Base-by-base conservation (phyloP, 208 protist species). In the Leishmania martiniquensis region DNA sequence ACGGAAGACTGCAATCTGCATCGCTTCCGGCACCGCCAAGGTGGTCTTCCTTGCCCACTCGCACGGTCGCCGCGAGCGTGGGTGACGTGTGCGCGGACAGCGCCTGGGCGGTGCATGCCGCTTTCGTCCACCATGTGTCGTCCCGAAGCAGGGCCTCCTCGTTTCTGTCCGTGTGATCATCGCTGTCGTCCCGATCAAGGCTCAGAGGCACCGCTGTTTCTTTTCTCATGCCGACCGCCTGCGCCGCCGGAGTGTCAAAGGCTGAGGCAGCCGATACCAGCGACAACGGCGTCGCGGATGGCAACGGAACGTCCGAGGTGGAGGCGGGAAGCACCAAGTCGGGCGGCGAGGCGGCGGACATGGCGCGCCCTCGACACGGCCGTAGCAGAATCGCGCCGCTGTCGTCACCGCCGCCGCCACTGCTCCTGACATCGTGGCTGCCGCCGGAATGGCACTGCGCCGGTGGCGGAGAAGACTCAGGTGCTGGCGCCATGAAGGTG, bases 281-380 rank as follows among this genome's bases (percentile, higher is more conserved):
- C 10, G 54, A 17, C 52, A 42, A 25, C 37, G 76, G 55, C n/a
- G 76, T 37, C 42, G 10, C 15, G 68, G 47, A 57, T 39, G 25
- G 20, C 12, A 55, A n/a, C 32, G 47, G 25, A n/a, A 72, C 20
- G 17, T 37, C 76, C 13, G 59, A 80, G 29, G 59, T 78, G 25
- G 70, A 77, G 25, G 62, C 47, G 10, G 71, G 71, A 3, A 65
- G 52, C 1, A 67, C 54, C 49, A 42, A 49, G 39, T 82, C 72
- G 20, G 77, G 54, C 17, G 55, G 77, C 32, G 54, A 82, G n/a
- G 77, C 44, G 42, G 57, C 44, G n/a, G 42, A n/a, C 39, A 9
- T 22, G 54, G 57, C 54, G 25, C 55, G 22, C 25, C 3, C 39
- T 22, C 39, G 42, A 25, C 12, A 74, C 4, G 49, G 70, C 13